These are phyloP conservation scores for Knufia petricola DNA, from an alignment of 2,329 filamentous ascomycete species.

Conservation along the genomic window DNA sequence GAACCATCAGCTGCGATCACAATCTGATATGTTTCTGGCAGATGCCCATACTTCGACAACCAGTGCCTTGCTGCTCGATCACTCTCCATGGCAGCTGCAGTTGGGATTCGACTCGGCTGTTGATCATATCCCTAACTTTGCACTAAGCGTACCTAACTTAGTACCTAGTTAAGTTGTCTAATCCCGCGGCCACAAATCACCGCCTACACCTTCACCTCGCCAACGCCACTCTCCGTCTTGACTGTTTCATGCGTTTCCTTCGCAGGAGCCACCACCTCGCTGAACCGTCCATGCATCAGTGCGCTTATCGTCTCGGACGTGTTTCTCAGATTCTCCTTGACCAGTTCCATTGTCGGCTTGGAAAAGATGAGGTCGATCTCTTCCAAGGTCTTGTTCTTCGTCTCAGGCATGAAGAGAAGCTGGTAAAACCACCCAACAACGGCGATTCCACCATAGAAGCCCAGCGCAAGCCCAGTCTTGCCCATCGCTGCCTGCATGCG, in stretches of 20 bases:
- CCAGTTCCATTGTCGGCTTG: constrained; percentile 53
- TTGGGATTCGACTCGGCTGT: too few relatives aligned
- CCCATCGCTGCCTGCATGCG: constrained; percentile 61
- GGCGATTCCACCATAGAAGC: constrained; percentile 66
- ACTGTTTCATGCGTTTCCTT: constrained; percentile 8
- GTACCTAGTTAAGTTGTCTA: too few relatives aligned
- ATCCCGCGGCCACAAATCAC: too few relatives aligned
- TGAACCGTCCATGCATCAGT: constrained; percentile 34
- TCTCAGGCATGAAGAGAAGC: constrained; percentile 66
- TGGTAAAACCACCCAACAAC: constrained; percentile 63
- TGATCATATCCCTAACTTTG: too few relatives aligned
- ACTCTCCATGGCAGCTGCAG: too few relatives aligned
- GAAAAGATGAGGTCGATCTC: constrained; percentile 62
- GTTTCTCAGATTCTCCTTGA: constrained; percentile 47
- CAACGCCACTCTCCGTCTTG: too few relatives aligned
- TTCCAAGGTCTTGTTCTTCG: constrained; percentile 26
- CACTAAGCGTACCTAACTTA: too few relatives aligned
- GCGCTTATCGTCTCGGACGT: constrained; percentile 38
- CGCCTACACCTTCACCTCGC: too few relatives aligned
- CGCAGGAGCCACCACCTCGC: constrained; percentile 38
- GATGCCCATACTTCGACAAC: too few relatives aligned
- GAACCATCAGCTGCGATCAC: too few relatives aligned
- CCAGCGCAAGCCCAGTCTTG: constrained; percentile 54
- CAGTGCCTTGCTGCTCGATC: too few relatives aligned
- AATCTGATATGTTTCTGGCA: too few relatives aligned